Evolutionary conservation across 176 grass and related monocot species (phyloP), one percentile per base, ranked within the genome.

Genomic region (Ampelocalamus luodianensis): DNA sequence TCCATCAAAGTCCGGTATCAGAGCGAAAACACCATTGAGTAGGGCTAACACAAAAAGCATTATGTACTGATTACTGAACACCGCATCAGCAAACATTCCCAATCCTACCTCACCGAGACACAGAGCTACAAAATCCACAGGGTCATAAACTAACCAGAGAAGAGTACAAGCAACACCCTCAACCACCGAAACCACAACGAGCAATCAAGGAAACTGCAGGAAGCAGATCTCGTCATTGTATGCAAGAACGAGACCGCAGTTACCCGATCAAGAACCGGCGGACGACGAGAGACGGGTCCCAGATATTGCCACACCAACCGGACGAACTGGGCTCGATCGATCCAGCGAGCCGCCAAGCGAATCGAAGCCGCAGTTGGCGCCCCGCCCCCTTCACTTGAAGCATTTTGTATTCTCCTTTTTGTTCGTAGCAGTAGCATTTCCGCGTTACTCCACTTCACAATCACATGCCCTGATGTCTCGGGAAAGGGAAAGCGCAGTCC

Each of bases 231-330:
- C 45, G 50, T 20, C 6, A 22, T 29, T 24, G 61, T 7, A 43
- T 0, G 7, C 26, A 77, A n/a, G 66, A 2, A 48, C 62, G 56
- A 69, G 23, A 36, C 36, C 42, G 53, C n/a, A 20, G 6, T 54
- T 78, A 80, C 85, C 85, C 81, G 85, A 48, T 32, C 11, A 24
- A 23, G 64, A 78, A 24, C 45, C 16, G 42, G 9, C 11, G 16
- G 16, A 10, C 29, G 29, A 39, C 2, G n/a, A 76, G 61, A 14
- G 45, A 32, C 8, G 77, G 58, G 74, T 87, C 77, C 76, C 34
- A 8, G 68, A 29, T 53, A 27, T 15, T 15, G 6, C 42, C 54
- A 22, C 58, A 9, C 15, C 6, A 16, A 17, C 17, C 29, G 72
- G 46, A 66, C 3, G 18, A 62, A 5, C 54, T 34, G 22, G 17